phyloP scores from a whole-genome alignment of 2,329 filamentous ascomycete genomes.

The Phoma sp. region DNA sequence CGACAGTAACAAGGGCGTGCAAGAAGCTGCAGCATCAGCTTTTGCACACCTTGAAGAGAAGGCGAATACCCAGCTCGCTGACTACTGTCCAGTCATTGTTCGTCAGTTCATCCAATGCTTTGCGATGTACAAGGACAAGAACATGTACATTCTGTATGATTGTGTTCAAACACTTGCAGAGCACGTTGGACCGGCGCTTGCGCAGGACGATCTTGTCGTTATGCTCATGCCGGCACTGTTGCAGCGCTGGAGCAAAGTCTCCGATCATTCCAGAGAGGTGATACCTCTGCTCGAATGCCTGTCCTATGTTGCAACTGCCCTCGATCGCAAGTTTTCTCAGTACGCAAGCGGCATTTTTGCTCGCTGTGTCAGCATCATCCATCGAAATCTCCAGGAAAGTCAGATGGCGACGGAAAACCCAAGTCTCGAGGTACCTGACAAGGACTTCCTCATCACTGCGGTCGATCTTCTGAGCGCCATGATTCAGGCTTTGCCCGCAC shows the following conservation, averaged over 20 bases:
- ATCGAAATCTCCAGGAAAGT: slow-evolving; percentile 84
- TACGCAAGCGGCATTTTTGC: slow-evolving; percentile 87
- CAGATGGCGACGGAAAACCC: slow-evolving; percentile 72
- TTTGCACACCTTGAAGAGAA: slow-evolving; percentile 97
- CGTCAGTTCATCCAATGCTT: slow-evolving; percentile 94
- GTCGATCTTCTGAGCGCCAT: slow-evolving; percentile 92
- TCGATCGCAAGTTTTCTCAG: slow-evolving; percentile 80
- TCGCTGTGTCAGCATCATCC: slow-evolving; percentile 89
- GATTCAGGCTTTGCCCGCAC: slow-evolving; percentile 81
- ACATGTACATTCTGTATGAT: slow-evolving; percentile 99
- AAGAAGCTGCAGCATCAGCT: slow-evolving; percentile 93
- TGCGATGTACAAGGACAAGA: slow-evolving; percentile 93
- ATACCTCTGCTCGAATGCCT: slow-evolving; percentile 96
- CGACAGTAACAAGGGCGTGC: slow-evolving; percentile 96
- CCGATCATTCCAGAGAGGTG: slow-evolving; percentile 88
- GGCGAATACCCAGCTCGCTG: slow-evolving; percentile 77
- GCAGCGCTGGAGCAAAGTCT: slow-evolving; percentile 82
- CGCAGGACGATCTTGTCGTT: slow-evolving; percentile 79
- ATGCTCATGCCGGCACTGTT: slow-evolving; percentile 94
- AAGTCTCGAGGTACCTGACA: slow-evolving; percentile 79
- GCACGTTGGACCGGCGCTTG: slow-evolving; percentile 81
- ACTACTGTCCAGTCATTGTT: slow-evolving; percentile 89
- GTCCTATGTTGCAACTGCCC: slow-evolving; percentile 88
- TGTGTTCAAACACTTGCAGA: slow-evolving; percentile 97
- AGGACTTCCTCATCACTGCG: slow-evolving; percentile 96